Evolutionary conservation across 2,329 filamentous ascomycete genomes (phyloP).

Genomic region (Aaosphaeria arxii): DNA sequence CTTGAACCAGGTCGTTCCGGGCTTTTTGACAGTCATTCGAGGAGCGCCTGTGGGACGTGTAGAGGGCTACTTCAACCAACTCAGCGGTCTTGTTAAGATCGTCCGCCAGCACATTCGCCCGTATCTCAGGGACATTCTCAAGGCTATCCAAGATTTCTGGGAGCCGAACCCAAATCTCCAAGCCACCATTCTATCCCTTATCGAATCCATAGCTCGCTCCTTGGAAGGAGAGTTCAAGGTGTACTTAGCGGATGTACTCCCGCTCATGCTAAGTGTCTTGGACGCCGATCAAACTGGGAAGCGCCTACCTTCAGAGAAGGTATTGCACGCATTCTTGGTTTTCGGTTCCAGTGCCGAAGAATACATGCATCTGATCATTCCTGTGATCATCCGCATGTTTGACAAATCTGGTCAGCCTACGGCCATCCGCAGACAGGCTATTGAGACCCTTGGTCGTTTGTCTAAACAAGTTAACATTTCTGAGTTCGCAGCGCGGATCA

Average conservation of each 20-base stretch:
- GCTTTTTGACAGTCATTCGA: conserved; percentile 85
- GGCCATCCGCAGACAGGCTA: conserved; percentile 79
- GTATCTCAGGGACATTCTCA: conserved; percentile 81
- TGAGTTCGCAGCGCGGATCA: conserved; percentile 93
- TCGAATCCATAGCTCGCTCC: conserved; percentile 90
- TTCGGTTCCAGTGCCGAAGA: conserved; percentile 96
- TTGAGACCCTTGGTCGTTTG: conserved; percentile 91
- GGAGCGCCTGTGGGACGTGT: conserved; percentile 74
- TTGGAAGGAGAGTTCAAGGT: conserved; percentile 98
- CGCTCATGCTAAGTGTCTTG: conserved; percentile 89
- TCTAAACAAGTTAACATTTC: conserved; percentile 96
- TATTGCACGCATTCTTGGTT: conserved; percentile 91
- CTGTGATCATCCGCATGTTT: conserved; percentile 90
- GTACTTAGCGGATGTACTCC: conserved; percentile 83
- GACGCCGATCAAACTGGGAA: conserved; percentile 78
- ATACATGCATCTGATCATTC: conserved; percentile 98
- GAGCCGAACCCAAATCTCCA: conserved; percentile 72
- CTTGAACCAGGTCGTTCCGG: conserved; percentile 88
- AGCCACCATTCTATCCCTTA: conserved; percentile 83
- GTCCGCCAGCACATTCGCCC: conserved; percentile 95
- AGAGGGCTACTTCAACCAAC: conserved; percentile 96
- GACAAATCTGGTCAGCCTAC: conserved; percentile 81
- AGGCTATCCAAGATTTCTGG: conserved; percentile 89
- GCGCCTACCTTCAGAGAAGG: conserved; percentile 80
- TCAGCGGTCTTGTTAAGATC: conserved; percentile 89